Percentiles rank a stretch among this genome's conserved stretches.
phyloP scores from a whole-genome alignment of 1,284 basidiomycete genomes.

The Melampsora abietis-canadensis region DNA sequence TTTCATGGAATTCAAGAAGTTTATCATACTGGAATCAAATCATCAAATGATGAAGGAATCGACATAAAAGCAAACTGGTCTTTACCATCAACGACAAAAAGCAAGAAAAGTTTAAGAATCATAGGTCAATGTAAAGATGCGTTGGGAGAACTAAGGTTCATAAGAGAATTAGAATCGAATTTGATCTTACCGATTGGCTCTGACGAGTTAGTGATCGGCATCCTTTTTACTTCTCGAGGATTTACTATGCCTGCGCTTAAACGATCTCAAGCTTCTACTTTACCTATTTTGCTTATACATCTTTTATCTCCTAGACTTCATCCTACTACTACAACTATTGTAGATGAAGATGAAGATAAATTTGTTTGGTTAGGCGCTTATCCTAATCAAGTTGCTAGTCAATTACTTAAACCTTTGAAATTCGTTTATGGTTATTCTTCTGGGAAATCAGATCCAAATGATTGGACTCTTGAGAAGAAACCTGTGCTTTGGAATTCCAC shows the following conservation, averaged over 20 bases:
- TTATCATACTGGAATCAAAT: neutral
- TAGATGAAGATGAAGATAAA: neutral
- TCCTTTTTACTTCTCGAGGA: neutral
- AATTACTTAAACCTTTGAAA: neutral
- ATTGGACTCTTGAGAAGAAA: neutral
- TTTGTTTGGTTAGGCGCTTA: neutral
- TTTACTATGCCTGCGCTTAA: neutral
- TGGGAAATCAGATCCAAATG: neutral
- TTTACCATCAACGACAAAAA: neutral
- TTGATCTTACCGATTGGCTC: neutral
- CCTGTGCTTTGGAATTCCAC: neutral
- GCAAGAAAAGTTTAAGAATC: neutral
- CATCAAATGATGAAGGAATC: neutral
- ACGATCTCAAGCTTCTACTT: neutral
- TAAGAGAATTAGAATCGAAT: neutral
- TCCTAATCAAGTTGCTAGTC: neutral
- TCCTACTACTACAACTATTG: neutral
- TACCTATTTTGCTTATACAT: neutral
- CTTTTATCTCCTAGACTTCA: slow-evolving; percentile 4
- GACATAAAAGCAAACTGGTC: neutral
- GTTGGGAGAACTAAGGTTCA: neutral
- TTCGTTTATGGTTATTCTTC: neutral
- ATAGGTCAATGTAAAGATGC: neutral
- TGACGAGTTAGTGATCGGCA: neutral
- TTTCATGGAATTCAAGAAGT: neutral